Evolutionary conservation across 345 rosid species (phyloP), one percentile per base, ranked within the genome.

Genomic region (Syzygium jambos): DNA sequence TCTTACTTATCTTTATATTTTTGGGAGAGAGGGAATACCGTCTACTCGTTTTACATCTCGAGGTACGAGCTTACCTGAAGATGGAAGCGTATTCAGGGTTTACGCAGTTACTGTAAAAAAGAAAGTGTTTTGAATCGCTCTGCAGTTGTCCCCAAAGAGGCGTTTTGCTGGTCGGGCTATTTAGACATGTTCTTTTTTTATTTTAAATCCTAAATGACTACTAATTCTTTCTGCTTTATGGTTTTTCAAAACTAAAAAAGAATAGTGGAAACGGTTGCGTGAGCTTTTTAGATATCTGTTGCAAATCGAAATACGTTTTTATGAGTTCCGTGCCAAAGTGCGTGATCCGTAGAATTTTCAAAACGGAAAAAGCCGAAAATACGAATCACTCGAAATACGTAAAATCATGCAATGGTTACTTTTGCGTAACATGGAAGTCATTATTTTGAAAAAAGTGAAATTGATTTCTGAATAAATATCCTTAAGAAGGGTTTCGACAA

Each of bases 101-200:
- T 43, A 43, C 46, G 46, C 46, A 43, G 46, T 43, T 43, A 43
- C 46, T 6, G 46, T 43, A 43, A 10, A 27, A 59, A 25, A 23
- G 23, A 29, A 59, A 25, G 65, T 27, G n/a, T n/a, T 61, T 61
- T n/a, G 17, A n/a, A 59, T 59, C 7, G 65, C 65, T 13, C 1
- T n/a, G 4, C 1, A 3, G 30, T n/a, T n/a, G 73, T 61, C 17
- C 1, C 34, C 34, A 61, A n/a, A 8, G 59, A 19, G 59, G 17
- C 19, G 2, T 61, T n/a, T 59, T 55, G 34, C 4, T 0, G 1
- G 9, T 61, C 14, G 34, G 9, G 34, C 9, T 61, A 61, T n/a
- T n/a, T 5, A n/a, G 34, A 6, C n/a, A 14, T n/a, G 34, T 5
- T 61, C 5, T n/a, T 61, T n/a, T n/a, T 12, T 4, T 61, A 17